Conservation (phyloP, 2,329 filamentous ascomycete genomes). For the Mycogone perniciosa region DNA sequence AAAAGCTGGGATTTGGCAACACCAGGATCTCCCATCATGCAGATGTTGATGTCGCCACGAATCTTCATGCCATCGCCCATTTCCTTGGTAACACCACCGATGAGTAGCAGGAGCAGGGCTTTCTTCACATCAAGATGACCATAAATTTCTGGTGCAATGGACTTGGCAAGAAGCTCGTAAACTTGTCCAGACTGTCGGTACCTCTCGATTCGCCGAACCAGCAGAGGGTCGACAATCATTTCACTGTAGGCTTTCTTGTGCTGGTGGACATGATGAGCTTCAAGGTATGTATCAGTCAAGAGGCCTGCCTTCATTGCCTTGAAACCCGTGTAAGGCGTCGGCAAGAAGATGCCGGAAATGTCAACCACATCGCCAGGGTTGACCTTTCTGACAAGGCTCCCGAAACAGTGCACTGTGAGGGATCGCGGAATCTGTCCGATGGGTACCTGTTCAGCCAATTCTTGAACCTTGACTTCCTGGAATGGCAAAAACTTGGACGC, state of each 20-base stretch:
- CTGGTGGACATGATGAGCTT: constrained; percentile 87
- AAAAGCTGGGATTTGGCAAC: constrained; percentile 97
- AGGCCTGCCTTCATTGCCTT: constrained; percentile 92
- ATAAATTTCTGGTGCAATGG: constrained; percentile 95
- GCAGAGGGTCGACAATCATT: constrained; percentile 72
- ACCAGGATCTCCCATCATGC: constrained; percentile 98
- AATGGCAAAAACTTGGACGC: constrained; percentile 96
- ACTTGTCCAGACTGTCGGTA: constrained; percentile 82
- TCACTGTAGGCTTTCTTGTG: constrained; percentile 98
- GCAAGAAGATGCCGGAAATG: constrained; percentile 89
- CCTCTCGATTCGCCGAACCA: constrained; percentile 78
- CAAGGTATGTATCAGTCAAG: constrained; percentile 94
- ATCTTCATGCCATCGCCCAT: constrained; percentile 99
- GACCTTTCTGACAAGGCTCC: constrained; percentile 75
- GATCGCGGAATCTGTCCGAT: constrained; percentile 95
- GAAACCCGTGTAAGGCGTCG: constrained; percentile 98
- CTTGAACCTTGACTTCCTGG: constrained; percentile 97
- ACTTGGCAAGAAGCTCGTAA: constrained; percentile 92
- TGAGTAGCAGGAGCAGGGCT: constrained; percentile 86
- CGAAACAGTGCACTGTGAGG: constrained; percentile 83
- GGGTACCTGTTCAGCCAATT: constrained; percentile 98
- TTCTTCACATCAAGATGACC: constrained; percentile 98
- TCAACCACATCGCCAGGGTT: constrained; percentile 94
- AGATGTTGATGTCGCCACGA: constrained; percentile 97
- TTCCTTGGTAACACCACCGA: constrained; percentile 92